phyloP scores from a whole-genome alignment of 1,284 basidiomycete species.

The Ustilago trichophora region DNA sequence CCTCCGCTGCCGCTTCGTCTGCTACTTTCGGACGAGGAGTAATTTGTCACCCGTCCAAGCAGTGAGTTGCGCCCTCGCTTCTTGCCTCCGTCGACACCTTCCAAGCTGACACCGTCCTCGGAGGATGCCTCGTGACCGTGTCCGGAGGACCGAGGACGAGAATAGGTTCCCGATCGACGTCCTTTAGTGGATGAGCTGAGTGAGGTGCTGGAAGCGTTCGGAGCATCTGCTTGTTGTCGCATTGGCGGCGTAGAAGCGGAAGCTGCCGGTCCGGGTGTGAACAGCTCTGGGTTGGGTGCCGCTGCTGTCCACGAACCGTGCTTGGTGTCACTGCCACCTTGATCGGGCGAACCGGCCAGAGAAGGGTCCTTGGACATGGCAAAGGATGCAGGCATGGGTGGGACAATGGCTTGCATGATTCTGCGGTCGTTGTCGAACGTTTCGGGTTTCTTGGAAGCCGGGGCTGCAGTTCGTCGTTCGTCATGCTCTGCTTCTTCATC shows the following conservation, averaged over 20 bases:
- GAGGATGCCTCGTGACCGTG: conserved; percentile 22
- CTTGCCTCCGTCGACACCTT: conserved; percentile 12
- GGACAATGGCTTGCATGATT: conserved; percentile 24
- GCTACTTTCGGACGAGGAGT: conserved; percentile 16
- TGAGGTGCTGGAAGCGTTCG: conserved; percentile 19
- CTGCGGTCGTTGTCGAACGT: conserved; percentile 13
- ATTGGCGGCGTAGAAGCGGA: conserved; percentile 1
- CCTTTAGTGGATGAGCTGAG: conserved; percentile 19
- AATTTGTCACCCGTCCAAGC: conserved; percentile 14
- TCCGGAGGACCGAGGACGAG: conserved; percentile 15
- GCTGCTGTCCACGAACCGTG: conserved; percentile 30
- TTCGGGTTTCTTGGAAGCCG: conserved; percentile 3
- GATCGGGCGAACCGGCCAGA: conserved; percentile 10
- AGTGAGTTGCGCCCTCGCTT: conserved; percentile 20
- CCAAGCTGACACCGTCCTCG: conserved; percentile 23
- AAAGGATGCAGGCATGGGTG: conserved; percentile 18
- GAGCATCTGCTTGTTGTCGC: conserved; percentile 6
- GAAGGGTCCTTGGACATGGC: conserved; percentile 22
- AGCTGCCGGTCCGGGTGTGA: conserved; percentile 1
- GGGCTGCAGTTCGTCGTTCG: neutral
- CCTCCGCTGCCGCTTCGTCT: conserved; percentile 19
- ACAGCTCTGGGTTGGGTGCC: conserved; percentile 15
- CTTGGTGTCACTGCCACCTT: conserved; percentile 32
- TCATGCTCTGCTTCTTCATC: conserved; percentile 1
- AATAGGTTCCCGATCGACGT: conserved; percentile 13